Percentiles rank a stretch among this genome's conserved stretches.
Conservation (phyloP, 2,329 filamentous ascomycete species). For the Colletotrichum sidae region DNA sequence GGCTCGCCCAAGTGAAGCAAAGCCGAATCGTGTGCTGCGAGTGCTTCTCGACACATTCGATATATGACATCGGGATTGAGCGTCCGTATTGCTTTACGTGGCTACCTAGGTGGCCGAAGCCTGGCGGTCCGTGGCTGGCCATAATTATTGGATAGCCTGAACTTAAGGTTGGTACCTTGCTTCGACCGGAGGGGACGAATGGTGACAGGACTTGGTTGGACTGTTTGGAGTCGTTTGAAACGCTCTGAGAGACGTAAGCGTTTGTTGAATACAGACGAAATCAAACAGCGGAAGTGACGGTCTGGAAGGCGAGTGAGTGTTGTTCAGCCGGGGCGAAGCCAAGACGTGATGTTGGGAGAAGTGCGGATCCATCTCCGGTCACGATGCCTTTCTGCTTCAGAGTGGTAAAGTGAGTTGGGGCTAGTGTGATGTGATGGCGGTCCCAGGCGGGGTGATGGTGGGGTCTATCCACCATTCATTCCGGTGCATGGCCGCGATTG, state of each 20-base stretch:
- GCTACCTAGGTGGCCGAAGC: constrained; percentile 8
- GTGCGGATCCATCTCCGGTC: constrained; percentile 27
- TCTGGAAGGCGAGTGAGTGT: too few species aligned
- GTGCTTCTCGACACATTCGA: too few species aligned
- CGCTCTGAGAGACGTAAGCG: not conserved
- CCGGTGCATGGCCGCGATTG: constrained; percentile 14
- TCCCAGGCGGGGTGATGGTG: constrained; percentile 28
- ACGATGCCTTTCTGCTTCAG: constrained; percentile 18
- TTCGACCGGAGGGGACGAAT: constrained; percentile 16
- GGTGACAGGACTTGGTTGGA: not conserved
- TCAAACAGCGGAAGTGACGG: not conserved
- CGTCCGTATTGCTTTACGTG: constrained; percentile 9
- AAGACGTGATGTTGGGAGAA: constrained; percentile 32
- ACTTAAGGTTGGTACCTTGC: constrained; percentile 33
- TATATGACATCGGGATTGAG: not conserved
- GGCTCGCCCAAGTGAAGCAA: not conserved
- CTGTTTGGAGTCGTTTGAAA: not conserved
- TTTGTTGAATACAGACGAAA: not conserved
- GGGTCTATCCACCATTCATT: constrained; percentile 7
- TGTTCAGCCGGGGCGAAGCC: not conserved
- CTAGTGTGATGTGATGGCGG: constrained; percentile 10
- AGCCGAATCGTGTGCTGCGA: too few species aligned
- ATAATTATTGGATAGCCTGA: constrained; percentile 26
- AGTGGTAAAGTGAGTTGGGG: constrained; percentile 17
- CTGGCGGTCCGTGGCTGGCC: constrained; percentile 14